phyloP scores from a whole-genome alignment of 768 basidiomycete species.

The Tubosaeta sp. region DNA sequence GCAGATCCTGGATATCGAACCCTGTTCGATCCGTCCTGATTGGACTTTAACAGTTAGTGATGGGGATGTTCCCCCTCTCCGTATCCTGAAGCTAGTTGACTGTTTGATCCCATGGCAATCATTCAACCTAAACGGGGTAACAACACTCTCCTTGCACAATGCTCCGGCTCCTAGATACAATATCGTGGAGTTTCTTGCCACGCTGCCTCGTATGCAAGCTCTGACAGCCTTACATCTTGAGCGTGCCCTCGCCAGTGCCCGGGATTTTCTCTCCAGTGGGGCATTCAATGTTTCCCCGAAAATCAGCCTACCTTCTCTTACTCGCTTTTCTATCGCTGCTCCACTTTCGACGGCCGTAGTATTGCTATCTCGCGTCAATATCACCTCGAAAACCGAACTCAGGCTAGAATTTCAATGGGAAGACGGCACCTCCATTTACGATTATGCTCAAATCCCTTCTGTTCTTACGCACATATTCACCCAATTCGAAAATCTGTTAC shows the following conservation, averaged over 20 bases:
- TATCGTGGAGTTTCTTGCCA: slow-evolving; percentile 27
- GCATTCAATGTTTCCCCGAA: not conserved
- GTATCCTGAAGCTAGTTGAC: not conserved
- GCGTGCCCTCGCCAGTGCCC: slow-evolving; percentile 21
- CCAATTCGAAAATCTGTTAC: not conserved
- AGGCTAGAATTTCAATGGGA: not conserved
- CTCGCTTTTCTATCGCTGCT: not conserved
- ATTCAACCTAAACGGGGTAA: slow-evolving; percentile 23
- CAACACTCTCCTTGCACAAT: slow-evolving; percentile 30
- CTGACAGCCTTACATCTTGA: slow-evolving; percentile 33
- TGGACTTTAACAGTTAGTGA: not conserved
- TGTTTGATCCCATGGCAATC: not conserved
- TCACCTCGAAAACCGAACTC: not conserved
- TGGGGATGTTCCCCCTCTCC: not conserved
- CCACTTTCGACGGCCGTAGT: not conserved
- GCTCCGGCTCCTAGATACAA: slow-evolving; percentile 19
- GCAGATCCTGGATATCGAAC: not conserved
- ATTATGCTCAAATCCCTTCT: not conserved
- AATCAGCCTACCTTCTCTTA: not conserved
- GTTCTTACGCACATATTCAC: not conserved
- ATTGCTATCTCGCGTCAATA: not conserved
- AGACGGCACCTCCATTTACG: not conserved
- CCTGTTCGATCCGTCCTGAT: too few species aligned
- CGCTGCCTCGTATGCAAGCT: slow-evolving; percentile 31
- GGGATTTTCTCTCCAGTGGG: not conserved